Evolutionary conservation across 108 stramenopile species (phyloP).

Genomic region (Poteriospumella lacustris): DNA sequence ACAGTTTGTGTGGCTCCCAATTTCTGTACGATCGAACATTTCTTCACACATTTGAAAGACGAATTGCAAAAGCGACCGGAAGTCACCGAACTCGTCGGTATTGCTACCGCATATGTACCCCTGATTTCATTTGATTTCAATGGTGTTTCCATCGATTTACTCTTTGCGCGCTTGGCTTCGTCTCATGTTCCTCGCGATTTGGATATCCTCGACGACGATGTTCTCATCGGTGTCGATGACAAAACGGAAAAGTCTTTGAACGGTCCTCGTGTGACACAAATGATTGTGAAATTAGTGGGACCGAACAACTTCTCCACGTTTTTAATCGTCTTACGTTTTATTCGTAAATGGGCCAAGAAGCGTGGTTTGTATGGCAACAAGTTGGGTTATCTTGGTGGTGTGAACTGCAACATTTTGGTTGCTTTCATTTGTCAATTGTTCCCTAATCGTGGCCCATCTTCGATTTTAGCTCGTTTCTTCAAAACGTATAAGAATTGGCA

Average conservation of each 20-base stretch:
- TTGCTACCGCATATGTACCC: constrained; percentile 55
- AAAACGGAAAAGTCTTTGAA: constrained; percentile 75
- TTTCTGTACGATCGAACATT: constrained; percentile 79
- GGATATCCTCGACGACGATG: constrained; percentile 87
- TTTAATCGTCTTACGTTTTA: constrained; percentile 11
- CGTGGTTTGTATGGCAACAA: constrained; percentile 90
- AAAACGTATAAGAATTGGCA: not conserved
- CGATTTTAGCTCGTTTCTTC: constrained; percentile 42
- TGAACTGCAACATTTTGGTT: constrained; percentile 88
- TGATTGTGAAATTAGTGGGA: constrained; percentile 75
- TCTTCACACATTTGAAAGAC: constrained; percentile 80
- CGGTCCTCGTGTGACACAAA: constrained; percentile 84
- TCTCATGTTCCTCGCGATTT: constrained; percentile 64
- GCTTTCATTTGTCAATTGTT: constrained; percentile 80
- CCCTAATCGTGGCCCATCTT: constrained; percentile 63
- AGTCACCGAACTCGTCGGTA: constrained; percentile 38
- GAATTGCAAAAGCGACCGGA: constrained; percentile 64
- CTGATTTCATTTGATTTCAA: constrained; percentile 96
- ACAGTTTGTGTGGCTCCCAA: constrained; percentile 70
- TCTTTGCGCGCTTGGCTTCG: constrained; percentile 79
- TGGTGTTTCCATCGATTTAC: constrained; percentile 90
- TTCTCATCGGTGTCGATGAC: constrained; percentile 77
- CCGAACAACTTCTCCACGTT: constrained; percentile 3
- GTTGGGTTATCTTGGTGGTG: constrained; percentile 86
- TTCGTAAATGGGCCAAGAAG: constrained; percentile 64